Percentiles rank a stretch among this genome's conserved stretches.
These are phyloP conservation scores for Trichophyton schoenleinii DNA, from an alignment of 2,329 filamentous ascomycete genomes.

Conservation along the genomic window DNA sequence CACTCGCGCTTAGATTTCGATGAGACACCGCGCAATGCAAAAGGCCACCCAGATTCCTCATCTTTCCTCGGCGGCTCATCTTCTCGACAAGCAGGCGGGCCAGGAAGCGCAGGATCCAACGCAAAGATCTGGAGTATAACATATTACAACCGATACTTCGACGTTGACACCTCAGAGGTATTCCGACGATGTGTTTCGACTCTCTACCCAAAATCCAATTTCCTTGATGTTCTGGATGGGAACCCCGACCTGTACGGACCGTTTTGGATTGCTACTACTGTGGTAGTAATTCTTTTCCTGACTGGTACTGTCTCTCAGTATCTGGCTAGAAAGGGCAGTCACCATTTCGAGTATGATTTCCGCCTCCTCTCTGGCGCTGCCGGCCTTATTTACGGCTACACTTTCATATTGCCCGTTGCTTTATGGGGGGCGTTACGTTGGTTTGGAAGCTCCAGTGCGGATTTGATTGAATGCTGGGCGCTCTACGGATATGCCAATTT, in stretches of 20 bases:
- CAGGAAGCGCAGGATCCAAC: slow-evolving; percentile 47
- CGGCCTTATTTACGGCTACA: slow-evolving; percentile 91
- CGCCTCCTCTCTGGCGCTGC: slow-evolving; percentile 76
- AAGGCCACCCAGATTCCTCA: slow-evolving; percentile 37
- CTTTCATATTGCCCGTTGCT: slow-evolving; percentile 66
- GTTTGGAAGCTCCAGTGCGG: slow-evolving; percentile 82
- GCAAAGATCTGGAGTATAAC: slow-evolving; percentile 82
- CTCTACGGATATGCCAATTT: slow-evolving; percentile 94
- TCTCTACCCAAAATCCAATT: slow-evolving; percentile 84
- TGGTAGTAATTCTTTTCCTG: slow-evolving; percentile 87
- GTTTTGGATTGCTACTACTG: slow-evolving; percentile 97
- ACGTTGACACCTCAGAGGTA: slow-evolving; percentile 88
- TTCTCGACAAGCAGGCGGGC: slow-evolving; percentile 28
- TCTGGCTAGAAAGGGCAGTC: slow-evolving; percentile 52
- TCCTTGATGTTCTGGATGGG: slow-evolving; percentile 91
- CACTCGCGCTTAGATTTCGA: slow-evolving; percentile 48
- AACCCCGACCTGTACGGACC: slow-evolving; percentile 95
- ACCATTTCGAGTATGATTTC: slow-evolving; percentile 85
- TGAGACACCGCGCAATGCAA: slow-evolving; percentile 42
- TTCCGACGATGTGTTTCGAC: slow-evolving; percentile 74
- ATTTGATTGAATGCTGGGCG: slow-evolving; percentile 88
- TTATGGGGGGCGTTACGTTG: slow-evolving; percentile 85
- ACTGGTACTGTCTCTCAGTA: slow-evolving; percentile 93
- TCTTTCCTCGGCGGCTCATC: slow-evolving; percentile 37
- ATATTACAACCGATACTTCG: slow-evolving; percentile 97